phyloP scores from a whole-genome alignment of 768 basidiomycete genomes.

The Collybiopsis luxurians region DNA sequence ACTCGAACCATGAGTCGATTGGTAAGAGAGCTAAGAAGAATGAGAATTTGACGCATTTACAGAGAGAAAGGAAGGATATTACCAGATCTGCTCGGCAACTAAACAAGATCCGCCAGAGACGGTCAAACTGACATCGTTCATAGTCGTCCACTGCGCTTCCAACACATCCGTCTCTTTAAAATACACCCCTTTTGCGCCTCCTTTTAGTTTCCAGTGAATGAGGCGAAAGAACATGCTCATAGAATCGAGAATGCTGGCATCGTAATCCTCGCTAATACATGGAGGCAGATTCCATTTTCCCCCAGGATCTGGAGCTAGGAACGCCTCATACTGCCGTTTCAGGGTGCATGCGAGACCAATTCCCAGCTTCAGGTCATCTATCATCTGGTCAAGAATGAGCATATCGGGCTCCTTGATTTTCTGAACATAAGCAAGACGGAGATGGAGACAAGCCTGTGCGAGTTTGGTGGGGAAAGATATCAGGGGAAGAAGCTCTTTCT shows the following conservation, averaged over 20 bases:
- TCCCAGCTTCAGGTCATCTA: conserved; percentile 87
- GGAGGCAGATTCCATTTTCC: conserved; percentile 87
- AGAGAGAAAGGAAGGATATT: conserved; percentile 19
- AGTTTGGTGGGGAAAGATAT: conserved; percentile 97
- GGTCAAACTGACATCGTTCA: conserved; percentile 88
- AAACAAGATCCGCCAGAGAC: conserved; percentile 84
- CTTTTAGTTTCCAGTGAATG: conserved; percentile 94
- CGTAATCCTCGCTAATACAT: conserved; percentile 89
- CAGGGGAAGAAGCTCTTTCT: conserved; percentile 82
- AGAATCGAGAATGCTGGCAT: conserved; percentile 83
- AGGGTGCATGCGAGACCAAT: conserved; percentile 93
- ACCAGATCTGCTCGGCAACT: conserved; percentile 97
- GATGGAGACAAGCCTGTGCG: conserved; percentile 85
- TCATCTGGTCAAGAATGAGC: conserved; percentile 91
- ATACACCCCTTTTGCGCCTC: conserved; percentile 86
- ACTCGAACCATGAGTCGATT: conserved; percentile 92
- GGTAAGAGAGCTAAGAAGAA: conserved; percentile 70
- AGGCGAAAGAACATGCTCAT: conserved; percentile 89
- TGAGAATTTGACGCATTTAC: not conserved
- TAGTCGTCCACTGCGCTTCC: conserved; percentile 93
- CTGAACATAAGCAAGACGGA: conserved; percentile 85
- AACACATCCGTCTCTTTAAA: conserved; percentile 99
- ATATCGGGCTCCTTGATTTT: conserved; percentile 87
- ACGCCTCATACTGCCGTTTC: conserved; percentile 92
- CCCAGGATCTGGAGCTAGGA: conserved; percentile 80